Evolutionary conservation across 495 filamentous ascomycete species (phyloP).

Genomic region (Hyaloscypha variabilis): DNA sequence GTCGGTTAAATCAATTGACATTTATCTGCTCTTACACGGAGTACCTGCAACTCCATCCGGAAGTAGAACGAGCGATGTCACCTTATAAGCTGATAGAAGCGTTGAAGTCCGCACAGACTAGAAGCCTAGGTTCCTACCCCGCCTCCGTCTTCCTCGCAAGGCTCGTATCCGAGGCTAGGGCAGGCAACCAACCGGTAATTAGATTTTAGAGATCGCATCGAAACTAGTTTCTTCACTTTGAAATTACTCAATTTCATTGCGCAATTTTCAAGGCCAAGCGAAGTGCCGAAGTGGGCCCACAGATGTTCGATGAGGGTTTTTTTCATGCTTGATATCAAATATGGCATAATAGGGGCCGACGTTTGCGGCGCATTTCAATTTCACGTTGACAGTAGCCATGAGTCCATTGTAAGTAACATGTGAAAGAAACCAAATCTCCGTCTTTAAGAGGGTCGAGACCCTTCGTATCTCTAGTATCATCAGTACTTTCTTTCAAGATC

Average conservation of each 20-base stretch:
- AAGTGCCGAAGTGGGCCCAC: not conserved
- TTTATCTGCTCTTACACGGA: not conserved
- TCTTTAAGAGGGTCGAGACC: not conserved
- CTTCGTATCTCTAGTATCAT: slow-evolving; percentile 5
- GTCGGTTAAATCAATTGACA: not conserved
- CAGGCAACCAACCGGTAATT: not conserved
- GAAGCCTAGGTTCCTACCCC: no score
- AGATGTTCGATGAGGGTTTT: not conserved
- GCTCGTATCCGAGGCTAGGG: not conserved
- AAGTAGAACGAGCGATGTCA: not conserved
- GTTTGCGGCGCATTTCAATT: slow-evolving; percentile 1
- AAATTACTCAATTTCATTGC: not conserved
- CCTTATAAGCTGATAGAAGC: not conserved
- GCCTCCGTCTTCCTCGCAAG: not conserved
- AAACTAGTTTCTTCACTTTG: not conserved
- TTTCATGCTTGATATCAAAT: not conserved
- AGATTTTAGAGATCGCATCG: not conserved
- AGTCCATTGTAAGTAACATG: not conserved
- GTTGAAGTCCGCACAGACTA: not conserved
- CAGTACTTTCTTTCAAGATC: slow-evolving; percentile 5
- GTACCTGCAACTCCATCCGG: not conserved
- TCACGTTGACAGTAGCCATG: not conserved
- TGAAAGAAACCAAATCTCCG: slow-evolving; percentile 4
- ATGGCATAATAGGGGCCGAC: not conserved
- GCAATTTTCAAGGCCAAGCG: not conserved